Conservation (phyloP, 202 grass and related monocot species). For the Carex sylvatica region DNA sequence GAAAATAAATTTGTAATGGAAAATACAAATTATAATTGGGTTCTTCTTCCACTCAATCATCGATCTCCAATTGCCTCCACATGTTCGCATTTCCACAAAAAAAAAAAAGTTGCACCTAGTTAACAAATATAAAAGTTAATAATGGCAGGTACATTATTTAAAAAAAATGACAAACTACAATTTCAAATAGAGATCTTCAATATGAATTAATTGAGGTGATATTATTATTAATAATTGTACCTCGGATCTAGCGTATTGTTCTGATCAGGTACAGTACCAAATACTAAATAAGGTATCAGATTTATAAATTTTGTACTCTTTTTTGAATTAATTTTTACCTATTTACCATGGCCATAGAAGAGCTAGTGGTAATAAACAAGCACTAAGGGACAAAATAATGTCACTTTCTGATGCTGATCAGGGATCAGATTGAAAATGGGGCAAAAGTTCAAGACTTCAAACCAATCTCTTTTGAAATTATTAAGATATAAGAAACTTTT, state of each 20-base stretch:
- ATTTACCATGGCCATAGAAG: not conserved
- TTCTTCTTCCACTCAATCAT: not conserved
- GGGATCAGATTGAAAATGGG: not conserved
- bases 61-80: not conserved
- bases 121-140: not conserved
- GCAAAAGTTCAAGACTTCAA: conserved; percentile 3
- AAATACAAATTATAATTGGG: not conserved
- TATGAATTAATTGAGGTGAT: not conserved
- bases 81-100: not conserved
- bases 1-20: not conserved
- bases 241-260: not conserved
- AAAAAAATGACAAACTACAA: not conserved
- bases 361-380: not conserved
- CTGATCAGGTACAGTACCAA: not conserved
- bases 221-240: not conserved
- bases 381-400: not conserved
- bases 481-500: conserved; percentile 28
- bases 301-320: not conserved
- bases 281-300: not conserved
- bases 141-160: not conserved
- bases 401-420: not conserved
- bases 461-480: conserved; percentile 15
- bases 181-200: not conserved
- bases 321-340: not conserved
- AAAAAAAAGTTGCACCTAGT: not conserved